Conservation (phyloP, 768 basidiomycete genomes). For the Leccinum sublutescens region DNA sequence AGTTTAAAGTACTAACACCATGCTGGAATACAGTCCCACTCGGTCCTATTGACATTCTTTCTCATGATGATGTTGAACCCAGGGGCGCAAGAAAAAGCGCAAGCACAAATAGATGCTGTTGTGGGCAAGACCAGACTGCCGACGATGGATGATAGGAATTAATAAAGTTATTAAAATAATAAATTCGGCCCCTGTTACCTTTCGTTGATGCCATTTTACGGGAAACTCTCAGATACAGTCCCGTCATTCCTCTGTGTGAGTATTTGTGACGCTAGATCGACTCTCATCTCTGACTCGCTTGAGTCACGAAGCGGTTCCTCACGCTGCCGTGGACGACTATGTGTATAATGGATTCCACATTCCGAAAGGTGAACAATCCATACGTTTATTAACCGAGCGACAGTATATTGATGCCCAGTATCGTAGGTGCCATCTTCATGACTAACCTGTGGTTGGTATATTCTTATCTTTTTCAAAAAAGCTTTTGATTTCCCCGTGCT, state of each 20-base stretch:
- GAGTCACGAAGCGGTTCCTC: neutral
- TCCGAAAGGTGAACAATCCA: neutral
- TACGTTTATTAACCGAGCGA: neutral
- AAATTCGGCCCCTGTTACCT: neutral
- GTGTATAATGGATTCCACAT: neutral
- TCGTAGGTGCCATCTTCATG: neutral
- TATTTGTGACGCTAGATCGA: fast-evolving
- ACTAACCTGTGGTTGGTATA: neutral
- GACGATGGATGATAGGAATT: neutral
- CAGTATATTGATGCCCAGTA: neutral
- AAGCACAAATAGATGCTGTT: neutral
- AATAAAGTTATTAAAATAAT: no score
- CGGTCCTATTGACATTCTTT: neutral
- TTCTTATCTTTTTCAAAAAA: neutral
- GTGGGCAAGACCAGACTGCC: neutral
- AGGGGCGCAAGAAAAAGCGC: neutral
- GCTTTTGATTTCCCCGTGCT: neutral
- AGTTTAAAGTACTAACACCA: neutral
- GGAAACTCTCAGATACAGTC: neutral
- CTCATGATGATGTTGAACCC: neutral
- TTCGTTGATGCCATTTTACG: neutral
- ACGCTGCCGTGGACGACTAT: neutral
- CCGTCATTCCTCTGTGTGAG: neutral
- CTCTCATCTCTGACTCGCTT: neutral
- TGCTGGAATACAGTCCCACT: neutral